phyloP scores from a whole-genome alignment of 2,329 filamentous ascomycete genomes.

The Calonectria naviculata region DNA sequence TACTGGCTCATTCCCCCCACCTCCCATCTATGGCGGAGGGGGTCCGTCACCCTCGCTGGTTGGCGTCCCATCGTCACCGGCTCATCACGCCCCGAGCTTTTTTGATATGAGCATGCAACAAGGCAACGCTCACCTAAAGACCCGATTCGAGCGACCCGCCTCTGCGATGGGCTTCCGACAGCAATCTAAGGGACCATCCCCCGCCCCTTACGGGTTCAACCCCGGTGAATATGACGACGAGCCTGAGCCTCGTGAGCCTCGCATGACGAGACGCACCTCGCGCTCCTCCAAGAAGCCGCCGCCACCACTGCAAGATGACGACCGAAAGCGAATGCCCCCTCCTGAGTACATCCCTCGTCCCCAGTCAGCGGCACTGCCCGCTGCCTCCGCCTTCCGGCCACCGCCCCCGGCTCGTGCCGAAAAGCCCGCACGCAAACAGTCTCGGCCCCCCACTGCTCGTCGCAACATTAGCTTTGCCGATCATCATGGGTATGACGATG shows the following conservation, averaged over 20 bases:
- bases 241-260: slow-evolving; percentile 43
- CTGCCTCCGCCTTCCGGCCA: slow-evolving; percentile 43
- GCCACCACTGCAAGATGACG: slow-evolving; percentile 51
- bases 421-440: slow-evolving; percentile 41
- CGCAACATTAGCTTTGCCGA: slow-evolving; percentile 48
- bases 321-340: slow-evolving; percentile 61
- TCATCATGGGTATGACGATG: slow-evolving; percentile 50
- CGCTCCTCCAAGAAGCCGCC: slow-evolving; percentile 49
- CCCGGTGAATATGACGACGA: slow-evolving; percentile 56
- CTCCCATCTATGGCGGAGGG: slow-evolving; percentile 38
- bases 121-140: slow-evolving; percentile 43
- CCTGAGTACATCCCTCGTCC: slow-evolving; percentile 52
- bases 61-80: slow-evolving; percentile 43
- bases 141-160: slow-evolving; percentile 50
- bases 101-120: slow-evolving; percentile 45
- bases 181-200: slow-evolving; percentile 30
- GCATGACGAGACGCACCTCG: slow-evolving; percentile 55
- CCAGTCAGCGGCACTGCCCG: slow-evolving; percentile 46
- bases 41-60: slow-evolving; percentile 39
- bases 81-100: slow-evolving; percentile 41
- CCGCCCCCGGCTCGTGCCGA: slow-evolving; percentile 33
- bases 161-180: slow-evolving; percentile 54
- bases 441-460: slow-evolving; percentile 43
- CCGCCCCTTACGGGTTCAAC: slow-evolving; percentile 45
- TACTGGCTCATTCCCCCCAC: slow-evolving; percentile 47